Evolutionary conservation across 805 yeast species (phyloP).

Genomic region (Wickerhamiella lipophila): DNA sequence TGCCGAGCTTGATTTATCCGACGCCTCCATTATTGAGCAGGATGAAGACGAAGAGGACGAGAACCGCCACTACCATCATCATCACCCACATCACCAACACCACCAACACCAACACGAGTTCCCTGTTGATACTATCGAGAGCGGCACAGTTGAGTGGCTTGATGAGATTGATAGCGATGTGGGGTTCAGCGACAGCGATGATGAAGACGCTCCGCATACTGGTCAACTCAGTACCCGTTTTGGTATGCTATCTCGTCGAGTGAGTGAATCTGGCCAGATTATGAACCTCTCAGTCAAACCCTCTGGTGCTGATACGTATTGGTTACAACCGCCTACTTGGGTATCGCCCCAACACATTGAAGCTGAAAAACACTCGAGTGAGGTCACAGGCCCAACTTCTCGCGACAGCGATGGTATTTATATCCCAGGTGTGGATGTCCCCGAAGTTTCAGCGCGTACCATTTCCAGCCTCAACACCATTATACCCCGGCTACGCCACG

Average conservation of each 20-base stretch:
- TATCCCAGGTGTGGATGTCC: conserved; percentile 1
- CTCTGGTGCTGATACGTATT: not conserved
- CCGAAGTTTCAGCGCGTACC: conserved; percentile 1
- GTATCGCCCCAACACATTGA: conserved; percentile 4
- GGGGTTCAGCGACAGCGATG: conserved; percentile 3
- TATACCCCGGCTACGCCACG: not conserved
- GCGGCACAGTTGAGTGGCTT: not conserved
- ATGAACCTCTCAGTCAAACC: not conserved
- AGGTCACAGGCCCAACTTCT: not conserved
- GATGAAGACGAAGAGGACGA: not conserved
- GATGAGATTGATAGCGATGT: not conserved
- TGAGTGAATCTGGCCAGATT: not conserved
- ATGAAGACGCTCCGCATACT: not conserved
- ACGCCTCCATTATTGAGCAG: not conserved
- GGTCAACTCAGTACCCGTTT: not conserved
- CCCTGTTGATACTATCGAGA: no score
- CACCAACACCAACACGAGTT: no score
- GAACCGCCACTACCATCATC: not conserved
- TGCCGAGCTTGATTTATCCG: conserved; percentile 5
- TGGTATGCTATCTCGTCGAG: not conserved
- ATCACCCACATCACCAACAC: no score
- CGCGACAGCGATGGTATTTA: conserved; percentile 1
- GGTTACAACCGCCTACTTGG: conserved; percentile 9
- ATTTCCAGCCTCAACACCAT: not conserved
- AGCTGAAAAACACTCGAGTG: not conserved